Base-by-base conservation (phyloP, 2,329 filamentous ascomycete genomes). In the Beauveria caledonica region DNA sequence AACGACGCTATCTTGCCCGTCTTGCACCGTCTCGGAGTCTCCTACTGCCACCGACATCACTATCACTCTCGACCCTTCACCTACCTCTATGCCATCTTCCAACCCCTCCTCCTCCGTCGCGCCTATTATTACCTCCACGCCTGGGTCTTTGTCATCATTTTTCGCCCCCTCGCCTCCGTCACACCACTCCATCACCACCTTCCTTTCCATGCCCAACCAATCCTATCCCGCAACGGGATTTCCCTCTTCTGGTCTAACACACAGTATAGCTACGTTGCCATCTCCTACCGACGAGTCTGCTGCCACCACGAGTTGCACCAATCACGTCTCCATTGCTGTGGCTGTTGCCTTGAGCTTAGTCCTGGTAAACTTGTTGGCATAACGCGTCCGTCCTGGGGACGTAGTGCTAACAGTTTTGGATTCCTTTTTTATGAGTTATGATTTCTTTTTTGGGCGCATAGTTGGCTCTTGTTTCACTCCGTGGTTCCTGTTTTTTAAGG, bases 261-360 rank as follows among this genome's bases (percentile, higher is more conserved):
- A 53, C 15, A 60, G 44, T 53, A 53, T 60, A 60, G 58, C 58
- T 60, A 60, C 58, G 17, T 17, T 60, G 25, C 58, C 58, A 17
- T 48, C 58, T 44, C 29, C 58, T 10, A 53, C 58, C 42, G 58
- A 27, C 56, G 39, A 53, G 58, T 53, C 58, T 19, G 40, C 27
- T 48, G 39, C 58, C 21, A 51, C 17, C 13, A 44, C 29, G 15
- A 29, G 58, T 17, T 44, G 17, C 36, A 27, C 27, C 58, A 60
- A 53, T 50, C 58, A 53, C 17, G 10, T 60, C 23, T 48, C 27
- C 27, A 17, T 60, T 40, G 58, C 58, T 25, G 15, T 53, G 49
- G 49, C 58, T 42, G 25, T 53, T n/a, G 58, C 58, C 17, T 33
- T 60, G 36, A 50, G 40, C 40, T 46, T 49, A 13, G 49, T 46